These are phyloP conservation scores for Arxiozyma slooffiae DNA, from an alignment of 1,139 yeast species.

Conservation along the genomic window DNA sequence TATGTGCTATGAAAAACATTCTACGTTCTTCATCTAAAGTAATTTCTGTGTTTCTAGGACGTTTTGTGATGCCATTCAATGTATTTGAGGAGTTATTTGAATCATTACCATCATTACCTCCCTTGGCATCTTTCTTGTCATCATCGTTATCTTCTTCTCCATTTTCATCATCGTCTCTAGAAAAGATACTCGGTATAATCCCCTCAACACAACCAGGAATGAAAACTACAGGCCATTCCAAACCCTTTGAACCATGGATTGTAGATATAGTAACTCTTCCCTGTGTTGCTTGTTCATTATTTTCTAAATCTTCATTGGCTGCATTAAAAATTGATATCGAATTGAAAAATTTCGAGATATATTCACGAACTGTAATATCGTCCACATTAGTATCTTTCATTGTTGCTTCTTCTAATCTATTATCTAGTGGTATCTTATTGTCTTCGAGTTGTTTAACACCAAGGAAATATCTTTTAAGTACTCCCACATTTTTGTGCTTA, in stretches of 20 bases:
- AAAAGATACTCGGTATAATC: slow-evolving; percentile 42
- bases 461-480: slow-evolving; percentile 38
- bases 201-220: slow-evolving; percentile 62
- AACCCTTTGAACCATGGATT: slow-evolving; percentile 85
- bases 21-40: slow-evolving; percentile 64
- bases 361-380: slow-evolving; percentile 19
- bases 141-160: slow-evolving; percentile 18
- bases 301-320: slow-evolving; percentile 5
- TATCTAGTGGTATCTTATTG: neutral
- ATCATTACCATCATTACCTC: neutral
- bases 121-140: slow-evolving; percentile 14
- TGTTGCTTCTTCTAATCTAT: neutral
- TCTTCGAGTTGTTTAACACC: slow-evolving; percentile 19
- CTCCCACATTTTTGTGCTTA: slow-evolving; percentile 35
- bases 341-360: slow-evolving; percentile 45
- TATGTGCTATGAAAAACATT: slow-evolving; percentile 77
- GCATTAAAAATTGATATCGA: slow-evolving; percentile 47
- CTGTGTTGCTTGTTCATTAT: slow-evolving; percentile 10
- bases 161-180: slow-evolving; percentile 30
- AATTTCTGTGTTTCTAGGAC: slow-evolving; percentile 17
- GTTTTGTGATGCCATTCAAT: slow-evolving; percentile 2
- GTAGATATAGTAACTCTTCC: slow-evolving; percentile 47
- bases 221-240: slow-evolving; percentile 91
- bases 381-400: neutral
- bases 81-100: slow-evolving; percentile 4